Base-by-base conservation (phyloP, 257 asterid species). In the Salvia splendens region DNA sequence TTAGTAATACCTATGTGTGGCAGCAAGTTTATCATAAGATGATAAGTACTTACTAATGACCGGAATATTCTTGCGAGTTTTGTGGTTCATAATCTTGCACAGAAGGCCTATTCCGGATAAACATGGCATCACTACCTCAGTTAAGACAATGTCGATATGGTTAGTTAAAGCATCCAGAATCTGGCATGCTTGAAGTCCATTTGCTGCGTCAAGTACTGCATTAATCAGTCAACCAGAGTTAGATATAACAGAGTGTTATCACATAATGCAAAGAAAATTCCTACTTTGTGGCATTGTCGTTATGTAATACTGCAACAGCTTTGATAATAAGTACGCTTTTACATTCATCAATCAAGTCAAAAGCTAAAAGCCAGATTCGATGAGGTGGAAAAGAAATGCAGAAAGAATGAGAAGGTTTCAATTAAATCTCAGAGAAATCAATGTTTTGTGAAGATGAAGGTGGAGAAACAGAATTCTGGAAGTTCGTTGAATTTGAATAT, bases 141-240 rank as follows among this genome's bases (percentile, higher is more conserved):
- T 82, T 68, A 92, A 75, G 69, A 92, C 88, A 61, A 89, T 77
- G 81, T 92, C 96, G 52, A 92, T 72, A 45, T 83, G 97, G 77
- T 78, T 83, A 72, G 75, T 80, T 63, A 83, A 73, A 81, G 89
- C 89, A 83, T 83, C 95, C 64, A 92, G 75, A 65, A 89, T 72
- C 81, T 83, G 87, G 97, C 97, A 89, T 33, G 97, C 98, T 81
- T 89, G 90, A 72, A 81, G 65, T 76, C 96, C 98, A 77, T 83
- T 86, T 53, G 93, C 88, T 61, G 96, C 96, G 51, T 77, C 86
- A 15, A 85, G 68, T 57, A 87, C 97, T 89, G 95, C 78, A 77
- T 67, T 64, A 64, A 77, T 30, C 59, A 74, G 38, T 55, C 17
- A 14, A 61, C 40, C 45, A 53, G 49, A 53, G 30, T 60, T 41